Evolutionary conservation across 192 early-diverging fungal genomes (phyloP).

Genomic region (Gamsiella multidivaricata): DNA sequence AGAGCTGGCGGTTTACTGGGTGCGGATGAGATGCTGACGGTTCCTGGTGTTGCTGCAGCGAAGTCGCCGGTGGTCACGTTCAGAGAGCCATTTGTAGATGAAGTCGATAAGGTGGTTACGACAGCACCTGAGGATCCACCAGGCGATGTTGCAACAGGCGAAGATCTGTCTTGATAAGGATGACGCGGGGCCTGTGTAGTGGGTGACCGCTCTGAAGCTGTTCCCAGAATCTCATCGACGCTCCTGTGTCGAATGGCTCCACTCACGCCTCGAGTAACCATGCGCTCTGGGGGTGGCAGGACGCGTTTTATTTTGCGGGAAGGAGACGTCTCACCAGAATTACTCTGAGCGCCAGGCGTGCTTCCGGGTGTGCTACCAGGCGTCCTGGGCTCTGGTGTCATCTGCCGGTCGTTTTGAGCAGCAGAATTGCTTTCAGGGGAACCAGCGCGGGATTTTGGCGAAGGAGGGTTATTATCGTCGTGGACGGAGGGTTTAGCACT

Average conservation of each 20-base stretch:
- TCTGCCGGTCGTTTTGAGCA: constrained; percentile 24
- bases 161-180: constrained; percentile 16
- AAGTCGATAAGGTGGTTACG: constrained; percentile 8
- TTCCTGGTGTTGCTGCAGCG: not conserved
- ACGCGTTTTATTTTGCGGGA: constrained; percentile 55
- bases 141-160: constrained; percentile 25
- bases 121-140: not conserved
- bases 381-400: constrained; percentile 49
- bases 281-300: constrained; percentile 64
- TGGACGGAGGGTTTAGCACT: not conserved
- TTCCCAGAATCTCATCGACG: constrained; percentile 66
- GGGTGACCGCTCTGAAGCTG: constrained; percentile 41
- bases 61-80: constrained; percentile 3
- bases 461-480: constrained; percentile 33
- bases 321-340: constrained; percentile 52
- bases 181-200: constrained; percentile 19
- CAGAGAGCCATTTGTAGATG: constrained; percentile 6
- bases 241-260: constrained; percentile 67
- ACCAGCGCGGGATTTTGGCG: constrained; percentile 35
- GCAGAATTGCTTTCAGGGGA: constrained; percentile 10
- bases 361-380: constrained; percentile 53
- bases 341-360: constrained; percentile 30
- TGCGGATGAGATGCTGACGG: not conserved
- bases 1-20: constrained; percentile 2
- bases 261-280: constrained; percentile 69